Conservation (phyloP, 192 early-diverging fungal genomes). For the Linderina pennispora region DNA sequence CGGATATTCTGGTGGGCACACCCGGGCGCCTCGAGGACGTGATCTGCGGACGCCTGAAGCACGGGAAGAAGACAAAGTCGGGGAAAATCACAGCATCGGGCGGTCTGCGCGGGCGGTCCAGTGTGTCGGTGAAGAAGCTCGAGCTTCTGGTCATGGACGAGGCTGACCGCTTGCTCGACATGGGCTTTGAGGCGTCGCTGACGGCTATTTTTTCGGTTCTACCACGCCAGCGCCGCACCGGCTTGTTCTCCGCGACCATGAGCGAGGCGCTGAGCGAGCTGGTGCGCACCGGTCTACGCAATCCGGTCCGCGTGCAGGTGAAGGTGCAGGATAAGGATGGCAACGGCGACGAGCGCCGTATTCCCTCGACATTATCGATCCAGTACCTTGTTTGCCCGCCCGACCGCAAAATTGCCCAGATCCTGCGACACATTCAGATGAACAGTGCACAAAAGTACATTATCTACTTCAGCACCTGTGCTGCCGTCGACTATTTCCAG, state of each 20-base stretch:
- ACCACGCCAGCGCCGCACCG: constrained; percentile 92
- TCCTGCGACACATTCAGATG: constrained; percentile 59
- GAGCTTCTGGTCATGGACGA: constrained; percentile 92
- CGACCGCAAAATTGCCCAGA: constrained; percentile 73
- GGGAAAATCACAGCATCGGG: constrained; percentile 34
- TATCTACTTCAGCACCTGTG: constrained; percentile 93
- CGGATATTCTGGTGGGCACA: constrained; percentile 84
- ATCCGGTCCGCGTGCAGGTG: constrained; percentile 84
- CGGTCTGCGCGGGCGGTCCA: constrained; percentile 31
- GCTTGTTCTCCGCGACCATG: constrained; percentile 97
- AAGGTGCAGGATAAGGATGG: constrained; percentile 64
- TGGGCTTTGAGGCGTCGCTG: constrained; percentile 86
- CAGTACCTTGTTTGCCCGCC: constrained; percentile 71
- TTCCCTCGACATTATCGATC: constrained; percentile 54
- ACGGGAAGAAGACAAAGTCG: constrained; percentile 30
- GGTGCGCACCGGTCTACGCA: constrained; percentile 81
- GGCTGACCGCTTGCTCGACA: constrained; percentile 87
- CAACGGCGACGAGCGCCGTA: constrained; percentile 6
- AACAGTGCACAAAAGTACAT: constrained; percentile 73
- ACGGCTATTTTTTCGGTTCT: constrained; percentile 71
- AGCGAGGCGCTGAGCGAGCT: constrained; percentile 79
- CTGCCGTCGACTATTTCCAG: constrained; percentile 93
- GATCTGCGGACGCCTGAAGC: constrained; percentile 37
- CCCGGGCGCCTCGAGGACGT: constrained; percentile 87
- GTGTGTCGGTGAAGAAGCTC: constrained; percentile 65